Conservation (phyloP, 2,329 filamentous ascomycete genomes). For the Xylaria sp. region DNA sequence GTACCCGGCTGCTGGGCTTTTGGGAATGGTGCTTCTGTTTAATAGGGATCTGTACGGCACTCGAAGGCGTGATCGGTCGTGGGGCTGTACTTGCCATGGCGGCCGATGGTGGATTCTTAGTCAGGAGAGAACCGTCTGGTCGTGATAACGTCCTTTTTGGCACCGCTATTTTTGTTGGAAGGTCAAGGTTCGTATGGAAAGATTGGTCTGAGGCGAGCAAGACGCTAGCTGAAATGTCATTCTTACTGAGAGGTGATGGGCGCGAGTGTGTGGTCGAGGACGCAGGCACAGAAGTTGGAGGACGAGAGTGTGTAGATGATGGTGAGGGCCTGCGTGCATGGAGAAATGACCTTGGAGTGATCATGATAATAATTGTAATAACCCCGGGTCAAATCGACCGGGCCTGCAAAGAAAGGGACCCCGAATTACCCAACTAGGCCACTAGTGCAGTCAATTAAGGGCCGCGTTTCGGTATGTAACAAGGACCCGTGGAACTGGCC, state of each 20-base stretch:
- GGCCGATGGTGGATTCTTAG: constrained; percentile 44
- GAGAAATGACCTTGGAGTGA: constrained; percentile 54
- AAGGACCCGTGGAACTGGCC: neutral
- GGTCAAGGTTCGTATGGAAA: constrained; percentile 33
- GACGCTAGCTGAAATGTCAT: constrained; percentile 44
- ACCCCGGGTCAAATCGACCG: constrained; percentile 14
- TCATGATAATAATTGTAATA: constrained; percentile 47
- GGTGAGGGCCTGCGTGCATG: constrained; percentile 47
- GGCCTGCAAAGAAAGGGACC: constrained; percentile 15
- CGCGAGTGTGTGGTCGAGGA: constrained; percentile 33
- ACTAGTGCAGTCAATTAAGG: constrained; percentile 15
- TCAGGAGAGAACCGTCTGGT: constrained; percentile 41
- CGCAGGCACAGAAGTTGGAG: constrained; percentile 27
- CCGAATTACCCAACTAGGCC: constrained; percentile 32
- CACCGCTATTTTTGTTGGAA: constrained; percentile 40
- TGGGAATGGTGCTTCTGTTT: constrained; percentile 51
- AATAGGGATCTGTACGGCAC: constrained; percentile 65
- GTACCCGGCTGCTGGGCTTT: constrained; percentile 51
- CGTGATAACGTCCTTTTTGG: constrained; percentile 44
- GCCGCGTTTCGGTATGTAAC: constrained; percentile 7
- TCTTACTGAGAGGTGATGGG: constrained; percentile 43
- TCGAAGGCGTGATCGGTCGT: constrained; percentile 55
- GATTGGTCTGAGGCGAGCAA: constrained; percentile 32
- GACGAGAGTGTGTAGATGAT: constrained; percentile 31
- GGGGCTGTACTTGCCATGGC: constrained; percentile 47